phyloP scores from a whole-genome alignment of 129 eudicot genomes.

The Ambrosia trifida region DNA sequence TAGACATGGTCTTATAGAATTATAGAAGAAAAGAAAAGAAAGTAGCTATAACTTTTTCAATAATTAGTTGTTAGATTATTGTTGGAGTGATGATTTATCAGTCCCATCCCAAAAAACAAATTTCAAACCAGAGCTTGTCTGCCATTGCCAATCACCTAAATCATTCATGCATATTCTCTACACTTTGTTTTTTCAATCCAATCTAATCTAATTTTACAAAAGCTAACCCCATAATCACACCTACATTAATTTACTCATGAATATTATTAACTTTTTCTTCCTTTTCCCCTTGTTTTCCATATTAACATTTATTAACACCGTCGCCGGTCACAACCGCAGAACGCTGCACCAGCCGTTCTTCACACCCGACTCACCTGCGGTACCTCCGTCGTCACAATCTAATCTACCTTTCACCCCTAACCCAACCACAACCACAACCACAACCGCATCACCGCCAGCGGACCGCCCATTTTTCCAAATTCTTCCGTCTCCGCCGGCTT shows the following conservation, averaged over 20 bases:
- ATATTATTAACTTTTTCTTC: conserved; percentile 29
- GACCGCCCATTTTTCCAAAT: conserved; percentile 46
- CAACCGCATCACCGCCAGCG: conserved; percentile 36
- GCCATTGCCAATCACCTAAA: conserved; percentile 19
- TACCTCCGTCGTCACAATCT: conserved; percentile 17
- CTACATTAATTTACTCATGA: conserved; percentile 31
- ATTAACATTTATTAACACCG: conserved; percentile 19
- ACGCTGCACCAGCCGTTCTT: conserved; percentile 72
- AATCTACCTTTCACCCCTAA: conserved; percentile 38
- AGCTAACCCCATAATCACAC: conserved; percentile 5
- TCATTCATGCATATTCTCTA: conserved; percentile 19
- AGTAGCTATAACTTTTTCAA: neutral
- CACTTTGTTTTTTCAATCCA: conserved; percentile 26
- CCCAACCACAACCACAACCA: conserved; percentile 40
- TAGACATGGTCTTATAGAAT: too few relatives aligned
- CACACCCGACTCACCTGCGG: conserved; percentile 44
- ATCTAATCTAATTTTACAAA: conserved; percentile 9
- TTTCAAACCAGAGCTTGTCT: conserved; percentile 13
- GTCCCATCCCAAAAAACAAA: conserved; percentile 4
- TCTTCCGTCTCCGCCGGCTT: conserved; percentile 34
- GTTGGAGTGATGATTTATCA: conserved; percentile 4
- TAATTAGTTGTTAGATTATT: neutral
- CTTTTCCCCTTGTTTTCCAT: conserved; percentile 11
- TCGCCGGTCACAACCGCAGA: conserved; percentile 19
- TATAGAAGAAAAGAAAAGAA: neutral